A percentile compares a stretch with the other conserved stretches of the same genome.
Evolutionary conservation across 129 eudicot genomes (phyloP).

Genomic region (Pittosporum tobira): DNA sequence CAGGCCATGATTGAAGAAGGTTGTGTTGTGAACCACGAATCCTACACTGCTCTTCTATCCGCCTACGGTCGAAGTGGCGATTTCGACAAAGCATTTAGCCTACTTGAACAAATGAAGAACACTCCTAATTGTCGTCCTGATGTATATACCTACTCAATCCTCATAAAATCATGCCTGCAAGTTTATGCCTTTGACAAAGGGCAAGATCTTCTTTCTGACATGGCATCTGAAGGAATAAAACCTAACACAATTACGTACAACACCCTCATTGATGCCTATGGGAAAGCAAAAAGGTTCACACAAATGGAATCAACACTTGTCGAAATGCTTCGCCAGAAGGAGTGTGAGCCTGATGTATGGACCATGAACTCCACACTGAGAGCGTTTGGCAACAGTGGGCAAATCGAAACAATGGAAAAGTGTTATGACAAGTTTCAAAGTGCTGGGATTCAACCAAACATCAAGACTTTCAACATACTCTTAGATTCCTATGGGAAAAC

Average conservation of each 20-base stretch:
- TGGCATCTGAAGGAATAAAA: constrained; percentile 65
- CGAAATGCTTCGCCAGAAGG: constrained; percentile 66
- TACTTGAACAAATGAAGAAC: constrained; percentile 72
- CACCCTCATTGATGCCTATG: constrained; percentile 88
- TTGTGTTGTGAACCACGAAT: constrained; percentile 54
- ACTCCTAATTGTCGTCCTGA: constrained; percentile 64
- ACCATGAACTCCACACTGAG: constrained; percentile 89
- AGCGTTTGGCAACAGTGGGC: constrained; percentile 98
- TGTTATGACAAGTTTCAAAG: constrained; percentile 83
- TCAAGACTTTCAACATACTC: constrained; percentile 82
- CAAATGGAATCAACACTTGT: constrained; percentile 89
- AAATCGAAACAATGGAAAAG: constrained; percentile 90
- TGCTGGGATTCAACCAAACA: constrained; percentile 75
- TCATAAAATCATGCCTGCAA: constrained; percentile 82
- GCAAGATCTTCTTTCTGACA: constrained; percentile 56
- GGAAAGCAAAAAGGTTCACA: constrained; percentile 73
- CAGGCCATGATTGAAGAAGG: constrained; percentile 86
- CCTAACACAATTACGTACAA: constrained; percentile 88
- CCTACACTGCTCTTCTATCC: constrained; percentile 87
- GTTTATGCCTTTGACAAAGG: constrained; percentile 63
- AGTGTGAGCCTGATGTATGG: constrained; percentile 88
- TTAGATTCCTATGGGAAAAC: constrained; percentile 84
- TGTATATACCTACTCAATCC: constrained; percentile 86
- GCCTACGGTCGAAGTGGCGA: constrained; percentile 87
- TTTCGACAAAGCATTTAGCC: constrained; percentile 60